phyloP scores from a whole-genome alignment of 2,329 filamentous ascomycete genomes.

The Coniochaeta sp. region DNA sequence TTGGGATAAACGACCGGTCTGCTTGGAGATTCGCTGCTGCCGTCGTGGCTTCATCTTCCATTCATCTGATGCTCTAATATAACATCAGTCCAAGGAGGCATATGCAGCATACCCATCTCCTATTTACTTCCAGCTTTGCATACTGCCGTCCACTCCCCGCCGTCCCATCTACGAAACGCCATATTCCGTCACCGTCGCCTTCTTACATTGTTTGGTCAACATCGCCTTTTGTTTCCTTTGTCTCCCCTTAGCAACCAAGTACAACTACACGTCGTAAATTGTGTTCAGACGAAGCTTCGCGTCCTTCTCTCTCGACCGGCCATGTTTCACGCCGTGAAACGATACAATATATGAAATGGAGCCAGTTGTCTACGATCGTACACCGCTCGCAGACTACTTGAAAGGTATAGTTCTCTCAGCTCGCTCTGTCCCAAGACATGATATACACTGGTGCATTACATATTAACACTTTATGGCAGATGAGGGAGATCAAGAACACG shows the following conservation, averaged over 20 bases:
- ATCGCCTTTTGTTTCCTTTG: background rate
- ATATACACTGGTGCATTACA: constrained; percentile 10
- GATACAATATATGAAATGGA: constrained; percentile 53
- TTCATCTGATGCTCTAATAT: background rate
- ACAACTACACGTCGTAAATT: background rate
- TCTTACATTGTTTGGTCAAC: background rate
- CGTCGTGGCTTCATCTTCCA: background rate
- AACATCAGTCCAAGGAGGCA: background rate
- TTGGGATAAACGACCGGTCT: background rate
- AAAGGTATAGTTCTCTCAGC: constrained; percentile 54
- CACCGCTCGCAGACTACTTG: constrained; percentile 82
- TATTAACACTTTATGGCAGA: constrained; percentile 23
- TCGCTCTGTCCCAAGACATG: constrained; percentile 11
- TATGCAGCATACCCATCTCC: background rate
- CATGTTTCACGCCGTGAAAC: constrained; percentile 3
- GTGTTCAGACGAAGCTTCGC: background rate
- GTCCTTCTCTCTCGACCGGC: background rate
- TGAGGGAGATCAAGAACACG: constrained; percentile 42
- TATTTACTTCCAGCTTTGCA: background rate
- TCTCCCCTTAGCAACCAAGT: background rate
- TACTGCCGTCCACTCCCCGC: no score
- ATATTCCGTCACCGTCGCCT: background rate
- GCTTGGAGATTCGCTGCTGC: background rate
- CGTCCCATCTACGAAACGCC: background rate
- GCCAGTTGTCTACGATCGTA: constrained; percentile 77